A percentile compares a stretch with the other conserved stretches of the same genome.
Evolutionary conservation across 495 filamentous ascomycete species (phyloP).

Genomic region (Penicillium subrubescens): DNA sequence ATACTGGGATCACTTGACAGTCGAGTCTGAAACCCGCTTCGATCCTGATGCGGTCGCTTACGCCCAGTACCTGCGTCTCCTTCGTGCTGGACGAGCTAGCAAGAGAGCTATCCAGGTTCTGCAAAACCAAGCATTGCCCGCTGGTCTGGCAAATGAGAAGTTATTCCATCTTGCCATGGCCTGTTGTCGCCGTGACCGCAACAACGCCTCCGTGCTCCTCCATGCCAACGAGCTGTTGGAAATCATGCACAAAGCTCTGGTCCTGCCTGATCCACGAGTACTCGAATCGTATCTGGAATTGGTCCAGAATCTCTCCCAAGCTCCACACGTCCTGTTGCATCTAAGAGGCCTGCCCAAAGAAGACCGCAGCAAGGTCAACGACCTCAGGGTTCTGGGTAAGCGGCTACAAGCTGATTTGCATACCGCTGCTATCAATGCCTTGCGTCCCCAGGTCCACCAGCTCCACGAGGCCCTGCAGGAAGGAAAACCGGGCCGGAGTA

Average conservation of each 20-base stretch:
- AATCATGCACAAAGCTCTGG: conserved; percentile 49
- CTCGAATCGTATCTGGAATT: conserved; percentile 35
- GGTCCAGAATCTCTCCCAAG: conserved; percentile 24
- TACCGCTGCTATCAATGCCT: conserved; percentile 18
- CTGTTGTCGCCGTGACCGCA: conserved; percentile 68
- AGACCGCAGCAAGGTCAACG: conserved; percentile 8
- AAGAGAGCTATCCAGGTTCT: conserved; percentile 55
- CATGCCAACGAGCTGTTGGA: conserved; percentile 60
- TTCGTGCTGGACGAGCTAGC: conserved; percentile 65
- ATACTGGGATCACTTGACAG: conserved; percentile 77
- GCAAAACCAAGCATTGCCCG: conserved; percentile 44
- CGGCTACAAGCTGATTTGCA: conserved; percentile 33
- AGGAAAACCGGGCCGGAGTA: background rate
- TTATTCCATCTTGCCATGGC: conserved; percentile 73
- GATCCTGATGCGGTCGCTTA: conserved; percentile 71
- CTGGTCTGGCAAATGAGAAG: conserved; percentile 40
- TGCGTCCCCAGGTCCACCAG: conserved; percentile 34
- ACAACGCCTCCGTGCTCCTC: conserved; percentile 62
- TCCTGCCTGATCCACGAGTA: conserved; percentile 39
- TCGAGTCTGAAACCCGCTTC: conserved; percentile 43
- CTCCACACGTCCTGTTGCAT: conserved; percentile 36
- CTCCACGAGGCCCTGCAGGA: conserved; percentile 35
- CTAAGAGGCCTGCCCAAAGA: conserved; percentile 29
- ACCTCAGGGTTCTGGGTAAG: conserved; percentile 26
- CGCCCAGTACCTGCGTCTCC: conserved; percentile 64